Percentiles rank a stretch among this genome's conserved stretches.
Conservation (phyloP, 169 alveolate genomes). For the Plasmodium cynomolgi region DNA sequence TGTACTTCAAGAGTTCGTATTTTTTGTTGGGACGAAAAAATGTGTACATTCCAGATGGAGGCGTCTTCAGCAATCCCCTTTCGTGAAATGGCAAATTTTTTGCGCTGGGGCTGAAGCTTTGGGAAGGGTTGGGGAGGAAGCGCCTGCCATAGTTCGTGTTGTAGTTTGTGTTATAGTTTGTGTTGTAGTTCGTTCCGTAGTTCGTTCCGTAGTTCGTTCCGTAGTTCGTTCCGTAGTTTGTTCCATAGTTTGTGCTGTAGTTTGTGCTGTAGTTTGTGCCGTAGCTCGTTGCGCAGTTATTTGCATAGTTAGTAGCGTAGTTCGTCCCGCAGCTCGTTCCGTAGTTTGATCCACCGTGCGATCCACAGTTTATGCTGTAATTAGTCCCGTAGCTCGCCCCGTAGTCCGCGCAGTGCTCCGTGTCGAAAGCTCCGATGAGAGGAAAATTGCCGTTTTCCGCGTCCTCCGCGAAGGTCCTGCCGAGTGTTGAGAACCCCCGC, state of each 20-base stretch:
- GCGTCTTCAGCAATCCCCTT: neutral
- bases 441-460: neutral
- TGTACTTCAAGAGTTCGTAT: conserved; percentile 9
- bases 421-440: neutral
- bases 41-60: neutral
- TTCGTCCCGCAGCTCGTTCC: neutral
- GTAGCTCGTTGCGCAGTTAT: neutral
- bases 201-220: neutral
- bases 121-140: neutral
- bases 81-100: neutral
- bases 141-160: neutral
- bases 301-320: neutral
- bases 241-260: neutral
- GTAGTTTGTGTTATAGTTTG: neutral
- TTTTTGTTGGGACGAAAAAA: neutral
- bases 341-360: neutral
- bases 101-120: neutral
- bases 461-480: neutral
- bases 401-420: neutral
- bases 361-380: neutral
- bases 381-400: neutral
- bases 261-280: neutral
- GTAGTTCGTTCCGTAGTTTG: neutral
- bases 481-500: neutral
- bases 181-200: neutral